Percentiles rank a stretch among this genome's conserved stretches.
phyloP scores from a whole-genome alignment of 208 protist species.

The Kentomonas sorsogonicus region DNA sequence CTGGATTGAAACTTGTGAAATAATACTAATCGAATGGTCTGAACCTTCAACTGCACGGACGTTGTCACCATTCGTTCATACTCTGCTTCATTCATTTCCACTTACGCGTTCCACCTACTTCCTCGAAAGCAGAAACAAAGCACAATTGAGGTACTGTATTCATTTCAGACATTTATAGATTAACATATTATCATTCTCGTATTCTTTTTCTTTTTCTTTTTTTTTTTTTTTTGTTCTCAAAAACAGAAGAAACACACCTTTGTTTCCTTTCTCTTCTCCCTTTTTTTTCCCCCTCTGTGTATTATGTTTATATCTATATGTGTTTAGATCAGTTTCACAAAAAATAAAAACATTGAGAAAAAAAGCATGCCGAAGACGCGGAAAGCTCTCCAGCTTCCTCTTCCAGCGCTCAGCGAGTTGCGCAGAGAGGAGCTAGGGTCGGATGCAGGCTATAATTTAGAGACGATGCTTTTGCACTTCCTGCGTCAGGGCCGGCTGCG shows the following conservation, averaged over 20 bases:
- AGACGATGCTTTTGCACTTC: slow-evolving; percentile 59
- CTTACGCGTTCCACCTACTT: no score
- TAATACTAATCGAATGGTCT: no score
- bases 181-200: background rate
- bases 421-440: slow-evolving; percentile 3
- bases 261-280: slow-evolving; percentile 10
- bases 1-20: no score
- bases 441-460: slow-evolving; percentile 12
- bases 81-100: no score
- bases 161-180: slow-evolving; percentile 5
- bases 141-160: background rate
- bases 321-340: background rate
- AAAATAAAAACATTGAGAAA: slow-evolving; percentile 3
- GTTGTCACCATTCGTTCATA: no score
- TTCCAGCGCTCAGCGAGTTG: no score
- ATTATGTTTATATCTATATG: slow-evolving; percentile 4
- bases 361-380: slow-evolving; percentile 6
- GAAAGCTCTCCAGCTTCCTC: no score
- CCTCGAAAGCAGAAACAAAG: no score
- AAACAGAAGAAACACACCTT: background rate
- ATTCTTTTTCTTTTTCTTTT: slow-evolving; percentile 5
- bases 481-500: slow-evolving; percentile 40
- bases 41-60: no score
- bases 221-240: slow-evolving; percentile 2
- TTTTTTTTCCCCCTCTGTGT: slow-evolving; percentile 13